Evolutionary conservation across 306 rosid species (phyloP).

Genomic region (Trifolium fragiferum): DNA sequence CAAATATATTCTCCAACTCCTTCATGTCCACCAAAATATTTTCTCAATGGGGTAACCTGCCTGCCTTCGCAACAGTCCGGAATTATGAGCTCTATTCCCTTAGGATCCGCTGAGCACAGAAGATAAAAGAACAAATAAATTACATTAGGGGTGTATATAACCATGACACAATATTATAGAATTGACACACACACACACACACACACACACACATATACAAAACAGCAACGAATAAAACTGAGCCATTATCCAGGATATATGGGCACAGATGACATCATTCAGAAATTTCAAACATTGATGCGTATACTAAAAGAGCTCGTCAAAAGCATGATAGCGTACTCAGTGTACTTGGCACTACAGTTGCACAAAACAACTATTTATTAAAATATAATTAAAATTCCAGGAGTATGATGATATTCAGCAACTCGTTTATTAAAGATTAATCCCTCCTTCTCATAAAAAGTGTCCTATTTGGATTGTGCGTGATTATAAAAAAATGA

Average conservation of each 20-base stretch:
- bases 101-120: conserved; percentile 69
- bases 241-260: conserved; percentile 11
- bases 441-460: no score
- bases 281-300: not conserved
- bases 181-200: not conserved
- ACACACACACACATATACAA: not conserved
- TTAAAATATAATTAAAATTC: conserved; percentile 5
- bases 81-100: conserved; percentile 75
- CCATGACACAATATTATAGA: not conserved
- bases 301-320: not conserved
- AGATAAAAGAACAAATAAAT: conserved; percentile 5
- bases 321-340: conserved; percentile 5
- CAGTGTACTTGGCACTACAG: not conserved
- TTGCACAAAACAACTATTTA: conserved; percentile 10
- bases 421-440: not conserved
- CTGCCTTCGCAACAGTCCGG: conserved; percentile 73
- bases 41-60: conserved; percentile 59
- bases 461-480: no score
- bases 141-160: conserved; percentile 9
- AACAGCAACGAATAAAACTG: not conserved
- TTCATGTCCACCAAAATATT: conserved; percentile 93
- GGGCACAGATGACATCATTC: conserved; percentile 9
- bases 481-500: no score
- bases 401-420: conserved; percentile 5
- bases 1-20: conserved; percentile 85